phyloP scores from a whole-genome alignment of 1,139 yeast species.

The Candida sojae region DNA sequence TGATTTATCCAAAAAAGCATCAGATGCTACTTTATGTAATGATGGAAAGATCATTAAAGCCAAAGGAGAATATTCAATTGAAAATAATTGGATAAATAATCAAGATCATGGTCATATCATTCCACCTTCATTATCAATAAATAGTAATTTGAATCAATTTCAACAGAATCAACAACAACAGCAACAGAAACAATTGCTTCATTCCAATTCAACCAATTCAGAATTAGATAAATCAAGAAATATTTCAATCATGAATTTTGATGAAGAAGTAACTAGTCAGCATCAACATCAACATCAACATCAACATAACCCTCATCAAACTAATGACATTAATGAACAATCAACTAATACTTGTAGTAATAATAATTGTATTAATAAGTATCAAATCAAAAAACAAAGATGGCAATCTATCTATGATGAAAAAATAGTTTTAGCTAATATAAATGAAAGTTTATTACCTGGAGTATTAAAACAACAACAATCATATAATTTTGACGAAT shows the following conservation, averaged over 20 bases:
- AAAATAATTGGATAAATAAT: slow-evolving; percentile 8
- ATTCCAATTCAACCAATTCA: background rate
- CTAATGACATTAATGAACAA: background rate
- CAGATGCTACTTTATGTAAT: slow-evolving; percentile 12
- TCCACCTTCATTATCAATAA: slow-evolving; percentile 4
- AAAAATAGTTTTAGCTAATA: slow-evolving; percentile 29
- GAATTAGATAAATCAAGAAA: slow-evolving; percentile 3
- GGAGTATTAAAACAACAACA: slow-evolving; percentile 27
- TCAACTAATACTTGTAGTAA: background rate
- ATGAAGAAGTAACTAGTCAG: slow-evolving; percentile 3
- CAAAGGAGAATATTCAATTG: slow-evolving; percentile 8
- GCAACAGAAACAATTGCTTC: background rate
- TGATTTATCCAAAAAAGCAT: slow-evolving; percentile 9
- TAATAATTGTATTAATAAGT: background rate
- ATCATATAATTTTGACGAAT: background rate
- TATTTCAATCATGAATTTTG: slow-evolving; percentile 9
- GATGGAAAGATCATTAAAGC: background rate
- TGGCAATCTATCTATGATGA: slow-evolving; percentile 38
- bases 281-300: background rate
- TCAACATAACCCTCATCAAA: no score
- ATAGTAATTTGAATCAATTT: background rate
- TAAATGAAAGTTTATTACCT: slow-evolving; percentile 37
- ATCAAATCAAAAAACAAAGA: slow-evolving; percentile 20
- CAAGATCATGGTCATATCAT: slow-evolving; percentile 5
- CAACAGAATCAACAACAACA: background rate